Conservation (phyloP, 2,329 filamentous ascomycete species). For the Sporothrix dimorphospora region DNA sequence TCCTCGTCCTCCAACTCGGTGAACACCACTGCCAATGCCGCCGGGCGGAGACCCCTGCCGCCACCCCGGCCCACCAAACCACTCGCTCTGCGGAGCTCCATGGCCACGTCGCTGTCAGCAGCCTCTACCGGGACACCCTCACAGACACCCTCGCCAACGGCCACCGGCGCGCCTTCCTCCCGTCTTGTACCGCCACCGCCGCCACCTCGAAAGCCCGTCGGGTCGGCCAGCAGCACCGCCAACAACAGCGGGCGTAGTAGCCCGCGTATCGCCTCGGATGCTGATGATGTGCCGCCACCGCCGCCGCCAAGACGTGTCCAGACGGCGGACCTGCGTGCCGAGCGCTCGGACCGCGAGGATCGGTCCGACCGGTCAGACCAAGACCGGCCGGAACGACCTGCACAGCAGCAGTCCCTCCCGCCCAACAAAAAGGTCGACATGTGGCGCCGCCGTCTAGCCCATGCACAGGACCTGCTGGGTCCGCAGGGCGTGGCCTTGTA, state of each 20-base stretch:
- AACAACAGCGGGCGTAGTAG: conserved; percentile 32
- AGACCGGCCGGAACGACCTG: conserved; percentile 8
- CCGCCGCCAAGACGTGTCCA: conserved; percentile 28
- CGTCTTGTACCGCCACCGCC: conserved; percentile 29
- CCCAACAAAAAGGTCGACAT: conserved; percentile 70
- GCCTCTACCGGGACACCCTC: background rate
- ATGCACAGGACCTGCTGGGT: conserved; percentile 66
- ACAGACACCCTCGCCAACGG: background rate
- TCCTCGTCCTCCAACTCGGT: background rate
- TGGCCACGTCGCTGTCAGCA: conserved; percentile 38
- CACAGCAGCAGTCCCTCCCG: conserved; percentile 31
- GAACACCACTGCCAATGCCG: background rate
- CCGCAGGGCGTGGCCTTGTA: conserved; percentile 67
- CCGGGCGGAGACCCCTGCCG: conserved; percentile 43
- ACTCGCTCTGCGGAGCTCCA: conserved; percentile 51
- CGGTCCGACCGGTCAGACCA: conserved; percentile 25
- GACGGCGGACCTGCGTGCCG: conserved; percentile 26
- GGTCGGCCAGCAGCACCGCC: conserved; percentile 42
- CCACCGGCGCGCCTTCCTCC: background rate
- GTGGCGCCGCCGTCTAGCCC: conserved; percentile 69
- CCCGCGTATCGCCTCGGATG: conserved; percentile 22
- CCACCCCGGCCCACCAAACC: conserved; percentile 65
- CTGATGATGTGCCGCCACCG: conserved; percentile 30
- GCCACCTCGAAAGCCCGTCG: conserved; percentile 19
- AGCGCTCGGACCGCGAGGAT: conserved; percentile 30